Base-by-base conservation (phyloP, 805 yeast genomes). In the Candida ulmi region DNA sequence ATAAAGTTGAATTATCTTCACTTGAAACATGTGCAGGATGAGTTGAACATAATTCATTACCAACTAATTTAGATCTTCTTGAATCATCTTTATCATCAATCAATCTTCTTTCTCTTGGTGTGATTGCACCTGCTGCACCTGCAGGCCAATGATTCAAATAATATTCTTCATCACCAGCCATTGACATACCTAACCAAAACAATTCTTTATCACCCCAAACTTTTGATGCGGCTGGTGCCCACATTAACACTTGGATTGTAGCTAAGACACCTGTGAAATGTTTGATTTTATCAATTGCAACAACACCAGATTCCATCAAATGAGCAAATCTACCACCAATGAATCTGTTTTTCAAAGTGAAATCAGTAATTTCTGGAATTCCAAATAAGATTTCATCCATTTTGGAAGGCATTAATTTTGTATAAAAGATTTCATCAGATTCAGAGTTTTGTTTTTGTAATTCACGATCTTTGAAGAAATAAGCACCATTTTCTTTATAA, bases 201-300 rank as follows among this genome's bases (percentile, higher is more conserved):
- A 79, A 62, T 50, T 80, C 87, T 45, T 80, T 79, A 46, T 80
- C 86, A 16, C 86, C 85, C 72, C 81, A 79, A 9, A 76, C 65
- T 11, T 75, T 70, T 1, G 70, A 62, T 1, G 65, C 55, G 15
- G 68, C 64, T 11, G 69, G 58, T 28, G 60, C 55, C 59, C 68
- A 68, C 16, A 67, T 47, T 41, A 65, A 66, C 37, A 69, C 39
- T 30, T 62, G 60, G 2, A 63, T 44, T 0, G 76, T 61, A 41
- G 71, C 60, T n/a, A 77, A 43, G 3, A 75, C 54, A 7, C 80
- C 75, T 29, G 61, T 52, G 41, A 76, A 75, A 50, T 79, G 82
- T 19, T 61, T 55, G 24, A 56, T 55, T 36, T 69, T 72, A 47
- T 78, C 69, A 15, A 76, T 61, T 2, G 63, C 58, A 37, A 71